Percentiles rank a stretch among this genome's conserved stretches.
Conservation (phyloP, 2,329 filamentous ascomycete species). For the Arthroderma sp. region DNA sequence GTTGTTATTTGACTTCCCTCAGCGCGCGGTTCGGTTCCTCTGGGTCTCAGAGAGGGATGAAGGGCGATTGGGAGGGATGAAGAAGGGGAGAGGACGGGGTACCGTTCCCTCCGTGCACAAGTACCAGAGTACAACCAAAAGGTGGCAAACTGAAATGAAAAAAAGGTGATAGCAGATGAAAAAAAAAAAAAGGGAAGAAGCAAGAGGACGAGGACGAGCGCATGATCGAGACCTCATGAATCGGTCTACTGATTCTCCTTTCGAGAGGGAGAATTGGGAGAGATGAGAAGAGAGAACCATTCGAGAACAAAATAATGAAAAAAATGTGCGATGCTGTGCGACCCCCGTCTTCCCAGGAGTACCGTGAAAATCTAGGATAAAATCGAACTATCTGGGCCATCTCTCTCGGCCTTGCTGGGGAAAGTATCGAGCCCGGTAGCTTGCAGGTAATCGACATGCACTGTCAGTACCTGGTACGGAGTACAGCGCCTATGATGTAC, state of each 20-base stretch:
- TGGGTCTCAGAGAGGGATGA: no score
- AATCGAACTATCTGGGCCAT: no score
- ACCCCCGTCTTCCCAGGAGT: background rate
- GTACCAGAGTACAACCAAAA: background rate
- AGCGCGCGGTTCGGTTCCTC: no score
- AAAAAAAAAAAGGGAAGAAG: background rate
- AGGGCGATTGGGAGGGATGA: no score
- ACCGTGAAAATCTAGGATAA: no score
- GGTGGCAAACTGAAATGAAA: background rate
- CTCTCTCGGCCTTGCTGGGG: background rate
- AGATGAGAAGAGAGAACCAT: conserved; percentile 2
- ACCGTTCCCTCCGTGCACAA: background rate
- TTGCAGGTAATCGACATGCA: background rate
- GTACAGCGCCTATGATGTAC: background rate
- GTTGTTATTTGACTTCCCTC: no score
- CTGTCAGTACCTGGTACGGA: background rate
- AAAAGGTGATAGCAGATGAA: background rate
- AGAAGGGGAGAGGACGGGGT: background rate
- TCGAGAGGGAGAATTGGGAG: no score
- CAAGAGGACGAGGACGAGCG: background rate
- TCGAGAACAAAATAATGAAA: background rate
- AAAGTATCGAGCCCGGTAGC: background rate
- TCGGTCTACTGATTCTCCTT: background rate
- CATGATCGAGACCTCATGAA: background rate
- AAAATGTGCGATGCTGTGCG: background rate